Evolutionary conservation across 2,329 filamentous ascomycete genomes (phyloP).

Genomic region (Xylaria polymorpha): DNA sequence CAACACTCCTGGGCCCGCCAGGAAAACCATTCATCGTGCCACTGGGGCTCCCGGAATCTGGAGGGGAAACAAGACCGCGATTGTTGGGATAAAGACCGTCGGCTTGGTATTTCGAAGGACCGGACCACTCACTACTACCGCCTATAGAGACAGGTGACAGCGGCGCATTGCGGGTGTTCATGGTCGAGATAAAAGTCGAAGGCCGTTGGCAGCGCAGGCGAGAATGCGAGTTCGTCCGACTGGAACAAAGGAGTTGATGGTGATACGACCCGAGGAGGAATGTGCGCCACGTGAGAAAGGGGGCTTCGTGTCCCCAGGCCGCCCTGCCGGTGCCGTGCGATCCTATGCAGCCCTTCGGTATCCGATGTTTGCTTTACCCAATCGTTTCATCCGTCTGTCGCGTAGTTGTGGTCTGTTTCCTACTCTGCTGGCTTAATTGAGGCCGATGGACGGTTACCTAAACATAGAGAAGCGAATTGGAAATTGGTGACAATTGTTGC

Average conservation of each 20-base stretch:
- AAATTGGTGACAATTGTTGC: conserved; percentile 5
- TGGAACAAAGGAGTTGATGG: conserved; percentile 40
- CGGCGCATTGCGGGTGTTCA: conserved; percentile 80
- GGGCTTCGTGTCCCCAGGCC: conserved; percentile 33
- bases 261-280: conserved; percentile 34
- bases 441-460: conserved; percentile 7
- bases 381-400: conserved; percentile 14
- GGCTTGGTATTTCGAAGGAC: conserved; percentile 73
- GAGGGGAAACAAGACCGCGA: conserved; percentile 74
- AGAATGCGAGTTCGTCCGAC: conserved; percentile 36
- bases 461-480: conserved; percentile 12
- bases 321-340: conserved; percentile 25
- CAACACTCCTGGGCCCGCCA: conserved; percentile 65
- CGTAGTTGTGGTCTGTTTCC: conserved; percentile 1
- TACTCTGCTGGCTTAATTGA: conserved; percentile 1
- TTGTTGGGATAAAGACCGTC: conserved; percentile 64
- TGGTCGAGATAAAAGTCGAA: conserved; percentile 55
- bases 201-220: conserved; percentile 29
- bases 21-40: conserved; percentile 71
- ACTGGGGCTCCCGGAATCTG: conserved; percentile 73
- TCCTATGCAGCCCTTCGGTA: conserved; percentile 29
- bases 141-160: conserved; percentile 85
- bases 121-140: conserved; percentile 86
- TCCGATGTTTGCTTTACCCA: conserved; percentile 21
- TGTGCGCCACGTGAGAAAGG: conserved; percentile 37